Percentiles rank a stretch among this genome's conserved stretches.
These are phyloP conservation scores for Myxozyma geophila DNA, from an alignment of 805 yeast genomes.

Conservation along the genomic window DNA sequence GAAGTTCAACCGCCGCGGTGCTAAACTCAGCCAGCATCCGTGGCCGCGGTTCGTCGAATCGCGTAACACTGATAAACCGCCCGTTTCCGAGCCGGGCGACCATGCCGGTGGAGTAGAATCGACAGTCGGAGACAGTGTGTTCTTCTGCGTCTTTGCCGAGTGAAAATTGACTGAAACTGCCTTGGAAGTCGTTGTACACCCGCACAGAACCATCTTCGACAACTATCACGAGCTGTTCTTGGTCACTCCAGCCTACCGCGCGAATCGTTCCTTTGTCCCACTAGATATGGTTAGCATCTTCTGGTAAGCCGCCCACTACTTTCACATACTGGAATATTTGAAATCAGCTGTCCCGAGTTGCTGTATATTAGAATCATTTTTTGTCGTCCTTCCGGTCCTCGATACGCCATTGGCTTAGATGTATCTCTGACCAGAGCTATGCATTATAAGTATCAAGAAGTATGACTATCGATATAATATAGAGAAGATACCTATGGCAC, in stretches of 20 bases:
- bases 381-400: conserved; percentile 36
- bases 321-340: conserved; percentile 35
- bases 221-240: conserved; percentile 62
- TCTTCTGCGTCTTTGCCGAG: conserved; percentile 47
- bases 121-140: conserved; percentile 46
- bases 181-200: conserved; percentile 65
- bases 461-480: conserved; percentile 1
- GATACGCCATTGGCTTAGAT: conserved; percentile 31
- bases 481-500: conserved; percentile 53
- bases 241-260: conserved; percentile 57
- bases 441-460: conserved; percentile 15
- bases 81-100: conserved; percentile 51
- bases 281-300: conserved; percentile 32
- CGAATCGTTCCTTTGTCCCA: conserved; percentile 57
- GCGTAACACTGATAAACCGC: conserved; percentile 50
- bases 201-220: conserved; percentile 59
- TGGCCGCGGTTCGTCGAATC: conserved; percentile 48
- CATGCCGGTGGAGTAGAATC: conserved; percentile 52
- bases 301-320: neutral
- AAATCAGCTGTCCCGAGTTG: conserved; percentile 43
- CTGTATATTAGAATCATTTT: conserved; percentile 41
- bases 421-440: conserved; percentile 37
- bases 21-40: conserved; percentile 32
- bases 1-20: conserved; percentile 29
- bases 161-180: conserved; percentile 63